Percentiles rank a stretch among this genome's conserved stretches.
phyloP scores from a whole-genome alignment of 1,284 basidiomycete genomes.

The Singerocomus inundabilis region DNA sequence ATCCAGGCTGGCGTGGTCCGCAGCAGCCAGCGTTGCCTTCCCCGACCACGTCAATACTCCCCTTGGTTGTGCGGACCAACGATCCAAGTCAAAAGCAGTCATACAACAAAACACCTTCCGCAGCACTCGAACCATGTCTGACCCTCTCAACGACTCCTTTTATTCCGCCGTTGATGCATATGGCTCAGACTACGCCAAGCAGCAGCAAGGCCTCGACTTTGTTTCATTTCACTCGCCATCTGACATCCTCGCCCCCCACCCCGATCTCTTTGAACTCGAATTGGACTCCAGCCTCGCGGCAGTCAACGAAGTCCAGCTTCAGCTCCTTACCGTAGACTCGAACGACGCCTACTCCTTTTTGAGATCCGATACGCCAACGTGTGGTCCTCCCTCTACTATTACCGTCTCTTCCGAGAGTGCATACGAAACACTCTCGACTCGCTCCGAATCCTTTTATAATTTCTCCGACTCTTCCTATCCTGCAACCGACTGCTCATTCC shows the following conservation, averaged over 20 bases:
- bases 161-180: slow-evolving; percentile 36
- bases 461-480: slow-evolving; percentile 52
- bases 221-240: slow-evolving; percentile 63
- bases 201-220: slow-evolving; percentile 55
- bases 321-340: slow-evolving; percentile 59
- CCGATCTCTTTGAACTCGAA: slow-evolving; percentile 78
- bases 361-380: slow-evolving; percentile 59
- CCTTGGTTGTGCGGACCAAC: slow-evolving; percentile 5
- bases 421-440: slow-evolving; percentile 65
- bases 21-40: slow-evolving; percentile 22
- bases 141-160: slow-evolving; percentile 32
- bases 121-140: slow-evolving; percentile 32
- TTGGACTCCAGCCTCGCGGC: slow-evolving; percentile 67
- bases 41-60: slow-evolving; percentile 6
- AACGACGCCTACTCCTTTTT: slow-evolving; percentile 62
- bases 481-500: slow-evolving; percentile 51
- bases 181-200: slow-evolving; percentile 38
- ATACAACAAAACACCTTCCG: slow-evolving; percentile 20
- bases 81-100: slow-evolving; percentile 21
- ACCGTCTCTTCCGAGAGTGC: slow-evolving; percentile 75
- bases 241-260: slow-evolving; percentile 69
- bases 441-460: slow-evolving; percentile 68
- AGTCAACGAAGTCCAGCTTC: slow-evolving; percentile 60
- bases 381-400: slow-evolving; percentile 72
- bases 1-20: slow-evolving; percentile 32